These are phyloP conservation scores for Saccharum officinarum DNA, from an alignment of 176 grass and related monocot species.

Conservation along the genomic window DNA sequence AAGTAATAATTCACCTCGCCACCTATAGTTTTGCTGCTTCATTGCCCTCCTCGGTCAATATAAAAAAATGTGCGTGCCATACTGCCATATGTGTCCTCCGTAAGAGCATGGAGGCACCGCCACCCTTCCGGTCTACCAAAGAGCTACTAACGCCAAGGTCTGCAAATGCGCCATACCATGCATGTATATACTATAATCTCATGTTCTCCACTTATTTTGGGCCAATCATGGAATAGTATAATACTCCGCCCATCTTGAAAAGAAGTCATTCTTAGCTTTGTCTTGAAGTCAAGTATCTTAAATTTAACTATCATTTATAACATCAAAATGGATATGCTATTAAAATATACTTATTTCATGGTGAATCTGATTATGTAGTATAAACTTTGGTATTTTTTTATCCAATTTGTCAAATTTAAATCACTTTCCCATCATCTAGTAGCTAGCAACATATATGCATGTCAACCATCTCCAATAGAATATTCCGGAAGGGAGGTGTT, in stretches of 20 bases:
- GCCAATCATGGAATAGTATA: constrained; percentile 32
- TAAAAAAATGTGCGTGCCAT: too few relatives aligned
- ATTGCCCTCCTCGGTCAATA: too few relatives aligned
- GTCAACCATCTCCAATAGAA: constrained; percentile 13
- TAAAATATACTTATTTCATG: too few relatives aligned
- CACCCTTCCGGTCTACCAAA: background rate
- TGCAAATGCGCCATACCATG: too few relatives aligned
- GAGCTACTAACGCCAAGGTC: background rate
- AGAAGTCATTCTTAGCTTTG: background rate
- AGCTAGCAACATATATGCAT: background rate
- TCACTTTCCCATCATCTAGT: background rate
- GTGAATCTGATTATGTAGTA: background rate
- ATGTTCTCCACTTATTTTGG: background rate
- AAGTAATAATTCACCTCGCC: too few relatives aligned
- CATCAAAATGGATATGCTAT: too few relatives aligned
- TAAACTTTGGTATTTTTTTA: background rate
- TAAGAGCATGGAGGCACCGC: background rate
- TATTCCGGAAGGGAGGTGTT: constrained; percentile 4
- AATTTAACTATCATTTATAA: background rate
- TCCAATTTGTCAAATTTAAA: background rate
- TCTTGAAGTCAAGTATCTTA: background rate
- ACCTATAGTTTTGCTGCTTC: too few relatives aligned
- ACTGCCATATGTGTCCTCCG: too few relatives aligned
- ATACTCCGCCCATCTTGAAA: background rate
- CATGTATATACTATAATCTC: background rate